phyloP scores from a whole-genome alignment of 345 rosid genomes.

The Populus euphratica region DNA sequence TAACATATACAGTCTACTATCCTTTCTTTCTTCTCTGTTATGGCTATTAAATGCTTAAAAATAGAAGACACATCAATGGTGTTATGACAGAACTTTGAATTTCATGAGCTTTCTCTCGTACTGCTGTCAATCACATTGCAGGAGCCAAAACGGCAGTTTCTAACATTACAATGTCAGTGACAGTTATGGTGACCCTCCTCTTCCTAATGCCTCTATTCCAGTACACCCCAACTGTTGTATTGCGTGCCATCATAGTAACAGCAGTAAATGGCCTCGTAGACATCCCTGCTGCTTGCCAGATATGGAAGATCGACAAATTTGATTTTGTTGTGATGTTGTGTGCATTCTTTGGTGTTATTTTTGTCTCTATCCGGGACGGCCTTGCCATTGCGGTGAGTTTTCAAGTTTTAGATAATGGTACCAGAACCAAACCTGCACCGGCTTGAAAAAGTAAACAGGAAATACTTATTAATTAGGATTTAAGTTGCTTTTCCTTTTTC shows the following conservation, averaged over 20 bases:
- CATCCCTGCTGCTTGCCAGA: slow-evolving; percentile 61
- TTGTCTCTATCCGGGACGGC: slow-evolving; percentile 76
- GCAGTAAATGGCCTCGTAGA: slow-evolving; percentile 94
- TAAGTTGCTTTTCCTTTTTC: no score
- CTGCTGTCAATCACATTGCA: slow-evolving; percentile 91
- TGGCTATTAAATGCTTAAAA: background rate
- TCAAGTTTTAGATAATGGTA: background rate
- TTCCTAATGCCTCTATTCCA: slow-evolving; percentile 90
- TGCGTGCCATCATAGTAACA: slow-evolving; percentile 84
- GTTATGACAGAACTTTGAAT: background rate
- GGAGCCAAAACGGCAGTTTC: slow-evolving; percentile 93
- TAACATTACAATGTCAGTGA: slow-evolving; percentile 80
- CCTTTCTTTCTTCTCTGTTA: background rate
- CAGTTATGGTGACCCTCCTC: slow-evolving; percentile 88
- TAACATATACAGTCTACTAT: background rate
- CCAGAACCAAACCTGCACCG: background rate
- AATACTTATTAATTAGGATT: background rate
- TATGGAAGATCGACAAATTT: slow-evolving; percentile 87
- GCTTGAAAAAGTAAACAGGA: background rate
- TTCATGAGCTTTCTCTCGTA: slow-evolving; percentile 85
- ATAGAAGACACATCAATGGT: background rate
- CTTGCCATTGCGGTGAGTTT: slow-evolving; percentile 76
- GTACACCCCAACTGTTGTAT: slow-evolving; percentile 84
- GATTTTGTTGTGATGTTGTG: slow-evolving; percentile 78
- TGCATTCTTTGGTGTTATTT: slow-evolving; percentile 79